Evolutionary conservation across 108 stramenopile genomes (phyloP), one percentile per base, ranked within the genome.

Genomic region (Stephanodiscus minutulus): DNA sequence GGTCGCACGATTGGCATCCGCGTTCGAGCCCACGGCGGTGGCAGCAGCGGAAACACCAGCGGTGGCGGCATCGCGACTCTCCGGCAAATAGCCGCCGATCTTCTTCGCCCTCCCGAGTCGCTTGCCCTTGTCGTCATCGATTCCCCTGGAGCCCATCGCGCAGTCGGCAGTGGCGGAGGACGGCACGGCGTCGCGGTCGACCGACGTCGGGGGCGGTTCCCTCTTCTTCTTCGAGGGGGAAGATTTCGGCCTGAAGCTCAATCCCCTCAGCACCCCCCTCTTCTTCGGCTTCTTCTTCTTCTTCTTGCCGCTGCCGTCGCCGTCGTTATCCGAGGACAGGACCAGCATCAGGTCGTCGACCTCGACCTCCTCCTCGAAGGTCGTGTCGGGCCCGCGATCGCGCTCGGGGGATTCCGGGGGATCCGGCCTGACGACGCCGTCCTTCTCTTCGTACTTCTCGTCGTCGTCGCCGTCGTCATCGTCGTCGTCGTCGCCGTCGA

Each of bases 181-280:
- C 15, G 43, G 43, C 2, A 13, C 43, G 12, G 13, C 43, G 13
- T 13, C 43, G 43, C n/a, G n/a, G n/a, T 44, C 43, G 43, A 29
- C 17, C 15, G 29, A 56, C 55, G 27, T 21, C 29, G 55, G 4
- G 4, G 21, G 55, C 17, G 55, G 6, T 5, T 56, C 55, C 55
- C 13, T 56, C 7, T 31, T 56, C 25, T n/a, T n/a, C n/a, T n/a
- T n/a, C n/a, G n/a, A n/a, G n/a, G 55, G 20, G 28, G 55, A 31
- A 5, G 55, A n/a, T 17, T 56, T 56, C 25, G 27, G 17, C 28
- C 31, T 56, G 55, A 29, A 31, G 55, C 55, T 56, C 12, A 56
- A 56, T n/a, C 55, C 55, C 28, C n/a, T 29, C 4, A 56, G 55
- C 25, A 56, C 1, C 55, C 17, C 29, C 27, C 10, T 53, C 8